These are phyloP conservation scores for Venturia nashicola DNA, from an alignment of 2,329 filamentous ascomycete species.

Conservation along the genomic window DNA sequence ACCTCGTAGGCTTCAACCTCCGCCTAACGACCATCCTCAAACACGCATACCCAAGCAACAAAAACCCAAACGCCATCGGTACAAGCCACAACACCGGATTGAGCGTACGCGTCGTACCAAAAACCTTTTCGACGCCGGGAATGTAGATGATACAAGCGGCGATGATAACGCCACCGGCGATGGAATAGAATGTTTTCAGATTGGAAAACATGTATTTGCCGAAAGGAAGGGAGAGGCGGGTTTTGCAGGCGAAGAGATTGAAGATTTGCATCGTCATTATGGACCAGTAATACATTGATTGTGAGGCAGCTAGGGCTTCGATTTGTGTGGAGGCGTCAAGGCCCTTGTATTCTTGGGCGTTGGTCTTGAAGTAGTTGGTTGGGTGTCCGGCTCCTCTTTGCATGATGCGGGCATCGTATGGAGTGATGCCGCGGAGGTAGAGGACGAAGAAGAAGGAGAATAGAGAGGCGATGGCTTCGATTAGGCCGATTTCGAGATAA, in stretches of 20 bases:
- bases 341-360: neutral
- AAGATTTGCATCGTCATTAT: constrained; percentile 3
- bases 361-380: neutral
- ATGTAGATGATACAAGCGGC: constrained; percentile 4
- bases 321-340: neutral
- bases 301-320: neutral
- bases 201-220: constrained; percentile 8
- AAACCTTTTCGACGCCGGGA: neutral
- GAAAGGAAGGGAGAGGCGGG: neutral
- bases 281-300: constrained; percentile 6
- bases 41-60: neutral
- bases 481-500: constrained; percentile 6
- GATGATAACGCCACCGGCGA: neutral
- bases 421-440: neutral
- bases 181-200: neutral
- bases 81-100: neutral
- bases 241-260: constrained; percentile 8
- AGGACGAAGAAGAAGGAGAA: constrained; percentile 4
- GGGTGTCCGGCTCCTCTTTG: constrained; percentile 6
- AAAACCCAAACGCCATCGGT: neutral
- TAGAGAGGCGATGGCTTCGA: constrained; percentile 1
- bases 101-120: neutral
- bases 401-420: constrained; percentile 1
- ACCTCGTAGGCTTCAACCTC: neutral
- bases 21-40: neutral